Percentiles rank a stretch among this genome's conserved stretches.
phyloP scores from a whole-genome alignment of 169 alveolate species.

The Plasmodium gaboni region DNA sequence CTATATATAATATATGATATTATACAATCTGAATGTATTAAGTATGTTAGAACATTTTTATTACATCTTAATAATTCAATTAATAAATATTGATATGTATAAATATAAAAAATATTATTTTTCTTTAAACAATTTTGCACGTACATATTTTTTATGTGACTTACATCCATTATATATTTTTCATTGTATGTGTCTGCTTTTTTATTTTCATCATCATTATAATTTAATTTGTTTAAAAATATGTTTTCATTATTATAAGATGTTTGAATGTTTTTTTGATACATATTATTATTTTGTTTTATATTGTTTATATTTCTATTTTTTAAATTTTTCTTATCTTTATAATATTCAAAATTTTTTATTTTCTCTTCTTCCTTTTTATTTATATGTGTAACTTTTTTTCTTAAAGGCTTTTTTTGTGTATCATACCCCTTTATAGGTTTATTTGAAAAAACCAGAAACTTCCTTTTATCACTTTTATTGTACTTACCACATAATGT shows the following conservation, averaged over 20 bases:
- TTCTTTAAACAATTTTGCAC: slow-evolving; percentile 20
- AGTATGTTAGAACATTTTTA: slow-evolving; percentile 17
- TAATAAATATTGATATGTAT: slow-evolving; percentile 54
- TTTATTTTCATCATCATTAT: slow-evolving; percentile 1
- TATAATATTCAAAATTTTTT: neutral
- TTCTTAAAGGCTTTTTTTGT: no score
- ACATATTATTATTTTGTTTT: no score
- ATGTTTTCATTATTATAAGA: slow-evolving; percentile 6
- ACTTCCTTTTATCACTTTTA: slow-evolving; percentile 71
- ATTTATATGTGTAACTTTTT: neutral
- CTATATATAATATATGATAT: slow-evolving; percentile 53
- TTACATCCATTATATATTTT: slow-evolving; percentile 29
- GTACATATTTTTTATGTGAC: slow-evolving; percentile 26
- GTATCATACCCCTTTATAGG: neutral
- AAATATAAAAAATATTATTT: slow-evolving; percentile 20
- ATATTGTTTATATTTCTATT: neutral
- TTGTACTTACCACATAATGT: slow-evolving; percentile 42
- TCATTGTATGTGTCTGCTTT: slow-evolving; percentile 1
- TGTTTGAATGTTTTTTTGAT: no score
- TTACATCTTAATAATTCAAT: slow-evolving; percentile 49
- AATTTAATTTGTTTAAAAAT: slow-evolving; percentile 37
- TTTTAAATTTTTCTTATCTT: neutral
- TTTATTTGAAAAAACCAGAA: slow-evolving; percentile 24
- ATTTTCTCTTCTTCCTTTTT: neutral
- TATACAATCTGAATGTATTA: slow-evolving; percentile 50